phyloP scores from a whole-genome alignment of 2,329 filamentous ascomycete genomes.

The Penicillium hesseltinei region DNA sequence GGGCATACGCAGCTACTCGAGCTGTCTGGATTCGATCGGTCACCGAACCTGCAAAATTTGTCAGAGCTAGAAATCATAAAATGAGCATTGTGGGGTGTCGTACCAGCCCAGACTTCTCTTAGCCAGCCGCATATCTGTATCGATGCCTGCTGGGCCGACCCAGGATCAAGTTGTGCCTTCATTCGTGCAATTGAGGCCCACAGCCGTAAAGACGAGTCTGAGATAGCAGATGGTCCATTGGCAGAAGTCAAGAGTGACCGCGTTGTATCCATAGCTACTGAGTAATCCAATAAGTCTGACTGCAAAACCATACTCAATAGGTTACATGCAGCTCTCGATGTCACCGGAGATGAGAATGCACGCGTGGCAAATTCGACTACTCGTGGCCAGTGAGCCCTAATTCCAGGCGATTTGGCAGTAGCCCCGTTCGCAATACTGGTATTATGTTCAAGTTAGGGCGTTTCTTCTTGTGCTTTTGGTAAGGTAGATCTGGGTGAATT shows the following conservation, averaged over 20 bases:
- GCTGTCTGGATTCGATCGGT: conserved; percentile 66
- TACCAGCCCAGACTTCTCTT: conserved; percentile 74
- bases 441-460: not conserved
- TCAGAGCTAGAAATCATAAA: conserved; percentile 9
- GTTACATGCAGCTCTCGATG: conserved; percentile 74
- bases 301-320: conserved; percentile 68
- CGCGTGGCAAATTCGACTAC: conserved; percentile 73
- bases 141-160: conserved; percentile 64
- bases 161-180: conserved; percentile 66
- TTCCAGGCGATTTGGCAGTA: conserved; percentile 38
- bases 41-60: conserved; percentile 45
- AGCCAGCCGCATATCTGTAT: conserved; percentile 79
- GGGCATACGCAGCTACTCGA: conserved; percentile 62
- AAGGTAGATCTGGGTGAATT: not conserved
- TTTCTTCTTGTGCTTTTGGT: not conserved
- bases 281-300: conserved; percentile 64
- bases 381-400: conserved; percentile 63
- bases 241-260: conserved; percentile 72
- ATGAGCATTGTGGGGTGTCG: conserved; percentile 48
- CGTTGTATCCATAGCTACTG: conserved; percentile 65
- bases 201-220: conserved; percentile 74
- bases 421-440: conserved; percentile 35
- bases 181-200: conserved; percentile 68
- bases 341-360: conserved; percentile 66
- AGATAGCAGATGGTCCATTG: conserved; percentile 72